Evolutionary conservation across 2,329 filamentous ascomycete species (phyloP).

Genomic region (Didymella lethalis): DNA sequence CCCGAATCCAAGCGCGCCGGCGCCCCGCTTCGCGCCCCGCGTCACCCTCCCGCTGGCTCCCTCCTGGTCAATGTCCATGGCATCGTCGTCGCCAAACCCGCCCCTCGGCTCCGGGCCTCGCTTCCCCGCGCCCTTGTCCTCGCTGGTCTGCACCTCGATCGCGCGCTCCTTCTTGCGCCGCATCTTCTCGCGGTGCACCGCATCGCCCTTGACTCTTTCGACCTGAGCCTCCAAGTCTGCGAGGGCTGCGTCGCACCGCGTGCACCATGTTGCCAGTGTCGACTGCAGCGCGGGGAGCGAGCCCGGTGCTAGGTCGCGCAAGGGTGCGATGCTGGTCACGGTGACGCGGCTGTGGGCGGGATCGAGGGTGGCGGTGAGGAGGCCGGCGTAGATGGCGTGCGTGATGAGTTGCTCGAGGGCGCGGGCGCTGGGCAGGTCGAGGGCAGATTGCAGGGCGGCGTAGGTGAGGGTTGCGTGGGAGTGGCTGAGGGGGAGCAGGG

Average conservation of each 20-base stretch:
- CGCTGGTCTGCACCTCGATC: conserved; percentile 41
- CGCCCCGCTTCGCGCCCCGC: conserved; percentile 44
- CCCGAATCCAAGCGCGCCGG: conserved; percentile 36
- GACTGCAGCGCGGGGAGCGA: conserved; percentile 73
- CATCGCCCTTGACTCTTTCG: conserved; percentile 64
- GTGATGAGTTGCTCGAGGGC: conserved; percentile 88
- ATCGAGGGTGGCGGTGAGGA: conserved; percentile 84
- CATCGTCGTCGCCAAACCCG: conserved; percentile 41
- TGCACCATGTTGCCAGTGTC: conserved; percentile 76
- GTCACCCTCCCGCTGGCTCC: conserved; percentile 33
- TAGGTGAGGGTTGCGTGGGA: conserved; percentile 75
- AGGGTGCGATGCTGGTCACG: conserved; percentile 80
- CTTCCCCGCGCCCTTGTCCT: conserved; percentile 43
- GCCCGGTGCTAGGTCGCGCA: conserved; percentile 83
- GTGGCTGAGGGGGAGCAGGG: conserved; percentile 80
- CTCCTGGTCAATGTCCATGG: conserved; percentile 51
- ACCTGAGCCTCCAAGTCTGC: conserved; percentile 79
- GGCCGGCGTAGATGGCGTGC: conserved; percentile 82
- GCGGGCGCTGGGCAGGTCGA: conserved; percentile 71
- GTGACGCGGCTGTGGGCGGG: conserved; percentile 76
- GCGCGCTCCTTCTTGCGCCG: conserved; percentile 54
- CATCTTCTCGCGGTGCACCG: conserved; percentile 53
- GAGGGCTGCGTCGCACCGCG: conserved; percentile 78
- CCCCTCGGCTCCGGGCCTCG: conserved; percentile 19
- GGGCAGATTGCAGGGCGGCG: conserved; percentile 67